Evolutionary conservation across 208 protist genomes (phyloP).

Genomic region (Porcisia hertigi): DNA sequence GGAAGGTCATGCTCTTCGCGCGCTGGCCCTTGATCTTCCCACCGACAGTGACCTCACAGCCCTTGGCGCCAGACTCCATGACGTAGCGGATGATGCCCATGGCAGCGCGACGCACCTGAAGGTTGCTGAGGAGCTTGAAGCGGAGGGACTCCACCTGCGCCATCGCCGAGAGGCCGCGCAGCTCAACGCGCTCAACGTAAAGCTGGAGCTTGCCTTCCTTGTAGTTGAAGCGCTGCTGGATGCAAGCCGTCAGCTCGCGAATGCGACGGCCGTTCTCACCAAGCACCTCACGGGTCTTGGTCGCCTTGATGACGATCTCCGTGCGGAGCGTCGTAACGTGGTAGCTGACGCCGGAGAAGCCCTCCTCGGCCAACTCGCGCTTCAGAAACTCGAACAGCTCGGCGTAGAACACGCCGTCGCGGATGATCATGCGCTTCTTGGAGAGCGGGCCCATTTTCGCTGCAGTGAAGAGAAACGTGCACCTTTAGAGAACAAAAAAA

Average conservation of each 20-base stretch:
- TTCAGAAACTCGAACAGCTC: conserved; percentile 99
- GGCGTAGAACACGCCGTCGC: conserved; percentile 99
- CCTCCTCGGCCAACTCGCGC: conserved; percentile 97
- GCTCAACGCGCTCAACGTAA: conserved; percentile 96
- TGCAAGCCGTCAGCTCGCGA: conserved; percentile 96
- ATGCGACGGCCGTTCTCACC: conserved; percentile 98
- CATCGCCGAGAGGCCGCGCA: conserved; percentile 98
- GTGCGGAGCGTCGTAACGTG: conserved; percentile 95
- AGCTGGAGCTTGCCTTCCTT: conserved; percentile 95
- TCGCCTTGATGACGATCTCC: conserved; percentile 99
- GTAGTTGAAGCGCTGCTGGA: conserved; percentile 99
- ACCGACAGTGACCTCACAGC: conserved; percentile 98
- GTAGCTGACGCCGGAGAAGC: conserved; percentile 97
- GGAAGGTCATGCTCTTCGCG: conserved; percentile 99
- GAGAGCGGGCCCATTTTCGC: conserved; percentile 76
- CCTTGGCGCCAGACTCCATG: conserved; percentile 98
- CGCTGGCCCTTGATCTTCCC: conserved; percentile 99
- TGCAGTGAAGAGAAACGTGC: conserved; percentile 2
- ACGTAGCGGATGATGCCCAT: conserved; percentile 98
- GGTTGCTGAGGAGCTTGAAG: conserved; percentile 98
- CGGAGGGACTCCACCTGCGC: conserved; percentile 98
- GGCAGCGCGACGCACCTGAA: conserved; percentile 98
- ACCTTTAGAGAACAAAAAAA: conserved; percentile 36
- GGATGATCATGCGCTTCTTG: conserved; percentile 97
- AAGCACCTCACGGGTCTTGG: conserved; percentile 96